Evolutionary conservation across 371 early-diverging fungal species (phyloP), one percentile per base, ranked within the genome.

Genomic region (Dichotomocladium elegans): DNA sequence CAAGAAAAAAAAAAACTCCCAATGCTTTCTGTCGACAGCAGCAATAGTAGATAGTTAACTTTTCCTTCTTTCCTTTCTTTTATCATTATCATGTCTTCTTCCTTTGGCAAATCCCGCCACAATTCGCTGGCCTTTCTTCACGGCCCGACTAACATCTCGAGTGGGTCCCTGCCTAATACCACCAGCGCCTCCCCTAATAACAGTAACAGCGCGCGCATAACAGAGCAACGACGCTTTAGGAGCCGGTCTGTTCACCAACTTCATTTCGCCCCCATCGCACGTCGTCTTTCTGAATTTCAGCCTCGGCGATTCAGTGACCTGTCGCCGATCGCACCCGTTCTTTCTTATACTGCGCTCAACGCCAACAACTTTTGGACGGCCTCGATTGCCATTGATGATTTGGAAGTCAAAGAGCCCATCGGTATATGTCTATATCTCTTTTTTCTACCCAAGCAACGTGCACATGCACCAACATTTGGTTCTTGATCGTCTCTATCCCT

Each of bases 391-490:
- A 58, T 72, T n/a, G 75, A 74, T 22, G 71, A 74, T 42, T 74
- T 70, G 59, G 69, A 66, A 4, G 52, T 74, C 17, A 66, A 59
- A 31, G 63, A 61, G 25, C 51, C 71, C 2, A 74, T 74, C 35
- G 75, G 74, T 74, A 63, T 30, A 31, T n/a, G 17, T 27, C 4
- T 15, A 3, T 7, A 31, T 6, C 22, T n/a, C 11, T 9, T 31
- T n/a, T 22, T 12, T 37, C 2, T 0, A 2, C 12, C 12, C 10
- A 12, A 15, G 21, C 17, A 9, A 88, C 89, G 69, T 89, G 88
- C 8, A 17, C 30, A 14, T 8, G n/a, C 14, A 55, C 22, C 5
- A 49, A 35, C 35, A 11, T 37, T 26, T 24, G 29, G n/a, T n/a
- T n/a, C n/a, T n/a, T n/a, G n/a, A 11, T 15, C n/a, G n/a, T n/a